phyloP scores from a whole-genome alignment of 1,139 yeast genomes.

The Meyerozyma smithsonii region DNA sequence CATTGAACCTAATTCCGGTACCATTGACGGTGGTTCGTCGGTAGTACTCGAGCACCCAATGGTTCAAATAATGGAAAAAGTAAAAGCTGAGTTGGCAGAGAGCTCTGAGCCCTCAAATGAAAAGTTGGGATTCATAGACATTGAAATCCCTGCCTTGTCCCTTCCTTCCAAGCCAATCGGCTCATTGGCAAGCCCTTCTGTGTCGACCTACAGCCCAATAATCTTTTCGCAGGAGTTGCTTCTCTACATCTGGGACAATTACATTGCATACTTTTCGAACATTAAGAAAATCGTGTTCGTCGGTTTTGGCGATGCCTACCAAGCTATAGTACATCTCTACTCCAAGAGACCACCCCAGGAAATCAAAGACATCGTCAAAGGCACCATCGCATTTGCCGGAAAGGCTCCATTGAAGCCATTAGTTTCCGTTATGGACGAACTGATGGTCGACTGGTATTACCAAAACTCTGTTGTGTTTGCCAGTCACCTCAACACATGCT shows the following conservation, averaged over 20 bases:
- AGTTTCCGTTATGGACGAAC: slow-evolving; percentile 84
- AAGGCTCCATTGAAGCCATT: slow-evolving; percentile 65
- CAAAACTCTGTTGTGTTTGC: slow-evolving; percentile 82
- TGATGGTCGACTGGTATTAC: slow-evolving; percentile 87
- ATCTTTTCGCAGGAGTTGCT: slow-evolving; percentile 73
- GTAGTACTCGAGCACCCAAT: slow-evolving; percentile 51
- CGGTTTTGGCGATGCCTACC: slow-evolving; percentile 88
- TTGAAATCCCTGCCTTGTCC: slow-evolving; percentile 61
- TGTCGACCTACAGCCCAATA: slow-evolving; percentile 49
- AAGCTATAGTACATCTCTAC: slow-evolving; percentile 78
- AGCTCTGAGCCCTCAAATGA: slow-evolving; percentile 48
- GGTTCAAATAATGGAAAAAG: slow-evolving; percentile 30
- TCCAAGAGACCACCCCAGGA: slow-evolving; percentile 69
- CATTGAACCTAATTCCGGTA: slow-evolving; percentile 74
- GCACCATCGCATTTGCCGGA: slow-evolving; percentile 69
- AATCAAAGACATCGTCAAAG: slow-evolving; percentile 59
- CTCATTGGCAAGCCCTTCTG: slow-evolving; percentile 13
- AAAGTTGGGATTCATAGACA: slow-evolving; percentile 76
- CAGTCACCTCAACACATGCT: slow-evolving; percentile 67
- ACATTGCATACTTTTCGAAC: slow-evolving; percentile 64
- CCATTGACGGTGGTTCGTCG: slow-evolving; percentile 67
- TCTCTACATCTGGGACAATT: slow-evolving; percentile 86
- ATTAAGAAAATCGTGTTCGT: slow-evolving; percentile 71
- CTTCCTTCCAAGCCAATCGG: slow-evolving; percentile 17
- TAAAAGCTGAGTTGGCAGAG: slow-evolving; percentile 36